Evolutionary conservation across 148 eudicot species (phyloP).

Genomic region (Simmondsia chinensis): DNA sequence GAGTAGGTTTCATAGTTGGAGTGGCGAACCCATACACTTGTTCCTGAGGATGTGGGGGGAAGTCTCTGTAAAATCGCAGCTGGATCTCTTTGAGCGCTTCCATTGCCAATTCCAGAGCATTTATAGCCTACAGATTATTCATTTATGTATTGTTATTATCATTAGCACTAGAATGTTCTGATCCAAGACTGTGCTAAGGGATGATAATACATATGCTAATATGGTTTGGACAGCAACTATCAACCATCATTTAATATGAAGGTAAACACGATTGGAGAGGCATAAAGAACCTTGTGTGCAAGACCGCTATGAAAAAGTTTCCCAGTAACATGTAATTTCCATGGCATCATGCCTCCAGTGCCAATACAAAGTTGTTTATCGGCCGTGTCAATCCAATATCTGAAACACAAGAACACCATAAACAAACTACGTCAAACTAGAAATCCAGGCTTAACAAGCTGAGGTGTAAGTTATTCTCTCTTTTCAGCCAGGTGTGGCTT

Average conservation of each 20-base stretch:
- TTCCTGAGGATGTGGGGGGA: conserved; percentile 80
- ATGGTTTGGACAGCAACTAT: too few relatives aligned
- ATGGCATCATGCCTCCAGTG: conserved; percentile 90
- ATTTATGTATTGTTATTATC: too few relatives aligned
- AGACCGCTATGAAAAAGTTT: conserved; percentile 98
- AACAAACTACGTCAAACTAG: too few relatives aligned
- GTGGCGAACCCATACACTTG: conserved; percentile 81
- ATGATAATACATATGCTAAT: too few relatives aligned
- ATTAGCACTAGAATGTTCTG: too few relatives aligned
- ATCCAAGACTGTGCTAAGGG: too few relatives aligned
- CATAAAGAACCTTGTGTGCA: conserved; percentile 79
- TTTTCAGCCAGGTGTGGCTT: too few relatives aligned
- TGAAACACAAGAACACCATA: too few relatives aligned
- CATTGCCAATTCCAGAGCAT: conserved; percentile 91
- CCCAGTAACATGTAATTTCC: conserved; percentile 78
- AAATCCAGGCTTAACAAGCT: too few relatives aligned
- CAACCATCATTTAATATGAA: too few relatives aligned
- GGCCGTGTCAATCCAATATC: conserved; percentile 98
- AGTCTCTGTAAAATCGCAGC: conserved; percentile 70
- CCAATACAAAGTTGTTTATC: conserved; percentile 99
- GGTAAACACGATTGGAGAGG: too few relatives aligned
- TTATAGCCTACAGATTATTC: conserved; percentile 53
- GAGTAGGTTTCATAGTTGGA: conserved; percentile 99
- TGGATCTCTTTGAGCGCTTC: conserved; percentile 90
- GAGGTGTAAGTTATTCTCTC: too few relatives aligned